A percentile compares a stretch with the other conserved stretches of the same genome.
These are phyloP conservation scores for Zymoseptoria ardabiliae DNA, from an alignment of 2,329 filamentous ascomycete genomes.

Conservation along the genomic window DNA sequence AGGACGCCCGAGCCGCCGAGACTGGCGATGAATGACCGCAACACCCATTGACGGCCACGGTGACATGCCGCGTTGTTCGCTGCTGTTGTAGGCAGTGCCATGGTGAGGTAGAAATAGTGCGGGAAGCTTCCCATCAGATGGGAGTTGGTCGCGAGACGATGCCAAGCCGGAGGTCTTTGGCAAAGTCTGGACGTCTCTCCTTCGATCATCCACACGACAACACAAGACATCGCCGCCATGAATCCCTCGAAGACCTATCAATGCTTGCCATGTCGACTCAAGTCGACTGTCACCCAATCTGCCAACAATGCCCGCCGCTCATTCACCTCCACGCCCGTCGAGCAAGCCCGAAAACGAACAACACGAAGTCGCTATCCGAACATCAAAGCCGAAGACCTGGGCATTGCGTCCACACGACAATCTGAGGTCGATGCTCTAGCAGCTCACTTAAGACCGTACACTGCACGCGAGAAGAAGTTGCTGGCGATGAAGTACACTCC, in stretches of 20 bases:
- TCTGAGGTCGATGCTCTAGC: constrained; percentile 13
- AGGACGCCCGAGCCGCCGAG: constrained; percentile 16
- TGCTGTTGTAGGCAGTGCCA: constrained; percentile 13
- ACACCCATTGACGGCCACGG: constrained; percentile 21
- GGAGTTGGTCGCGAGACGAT: background rate
- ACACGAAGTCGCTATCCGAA: constrained; percentile 29
- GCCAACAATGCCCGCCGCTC: constrained; percentile 28
- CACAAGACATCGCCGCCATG: constrained; percentile 10
- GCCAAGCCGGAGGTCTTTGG: constrained; percentile 5
- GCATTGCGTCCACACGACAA: constrained; percentile 11
- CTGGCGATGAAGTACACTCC: constrained; percentile 66
- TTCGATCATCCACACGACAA: constrained; percentile 1
- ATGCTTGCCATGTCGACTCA: constrained; percentile 29
- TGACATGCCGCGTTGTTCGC: constrained; percentile 13
- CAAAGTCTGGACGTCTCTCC: background rate
- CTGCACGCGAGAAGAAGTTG: constrained; percentile 54
- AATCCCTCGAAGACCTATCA: constrained; percentile 24
- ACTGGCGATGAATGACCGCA: constrained; percentile 27
- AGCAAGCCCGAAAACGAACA: constrained; percentile 33
- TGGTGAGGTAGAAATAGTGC: background rate
- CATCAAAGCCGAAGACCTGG: constrained; percentile 37
- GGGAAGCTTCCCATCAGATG: background rate
- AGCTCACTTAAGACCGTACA: constrained; percentile 46
- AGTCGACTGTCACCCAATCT: constrained; percentile 9
- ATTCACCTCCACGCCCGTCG: constrained; percentile 35